Base-by-base conservation (phyloP, 2,329 filamentous ascomycete genomes). In the Coniella vitis region DNA sequence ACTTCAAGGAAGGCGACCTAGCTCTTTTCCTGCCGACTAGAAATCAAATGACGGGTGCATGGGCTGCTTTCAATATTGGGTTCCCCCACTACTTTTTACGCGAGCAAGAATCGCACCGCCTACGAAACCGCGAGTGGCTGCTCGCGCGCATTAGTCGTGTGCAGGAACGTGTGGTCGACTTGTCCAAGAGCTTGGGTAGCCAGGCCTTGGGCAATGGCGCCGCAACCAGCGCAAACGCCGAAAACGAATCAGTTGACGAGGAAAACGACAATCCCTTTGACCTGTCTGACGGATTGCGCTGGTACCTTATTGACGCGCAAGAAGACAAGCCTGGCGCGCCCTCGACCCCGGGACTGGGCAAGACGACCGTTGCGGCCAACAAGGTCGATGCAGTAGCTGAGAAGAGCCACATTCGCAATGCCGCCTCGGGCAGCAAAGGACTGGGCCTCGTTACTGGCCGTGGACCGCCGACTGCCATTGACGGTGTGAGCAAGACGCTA, bases 261-360 rank as follows among this genome's bases (percentile, higher is more conserved):
- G 89, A 95, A 56, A 90, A 95, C 55, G 93, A 97, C 56, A 98
- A 98, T 61, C 93, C 93, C 0, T 98, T 98, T 65, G 90, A 96
- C 59, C 76, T 98, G 12, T 95, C 90, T 0, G 93, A 98, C 60
- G 93, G 93, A 3, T 71, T 98, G 41, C 83, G 91, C 31, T 98
- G 93, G 93, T 97, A 96, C 66, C 78, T 98, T 5, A 84, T 98
- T 32, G 91, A 98, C 62, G 93, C 93, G 0, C 77, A 81, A 2
- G 93, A 98, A 67, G 93, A 98, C 66, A 96, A 95, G 61, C 82
- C 89, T 0, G 86, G 86, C 1, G 90, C 90, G 2, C 93, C 93
- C 0, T 84, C 86, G n/a, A 97, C 91, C 0, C 91, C 93, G 0
- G 90, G 91, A 0, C 77, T 95, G 47, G 88, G 87, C 35, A 95